Evolutionary conservation across 257 asterid genomes (phyloP).

Genomic region (Rauvolfia tetraphylla): DNA sequence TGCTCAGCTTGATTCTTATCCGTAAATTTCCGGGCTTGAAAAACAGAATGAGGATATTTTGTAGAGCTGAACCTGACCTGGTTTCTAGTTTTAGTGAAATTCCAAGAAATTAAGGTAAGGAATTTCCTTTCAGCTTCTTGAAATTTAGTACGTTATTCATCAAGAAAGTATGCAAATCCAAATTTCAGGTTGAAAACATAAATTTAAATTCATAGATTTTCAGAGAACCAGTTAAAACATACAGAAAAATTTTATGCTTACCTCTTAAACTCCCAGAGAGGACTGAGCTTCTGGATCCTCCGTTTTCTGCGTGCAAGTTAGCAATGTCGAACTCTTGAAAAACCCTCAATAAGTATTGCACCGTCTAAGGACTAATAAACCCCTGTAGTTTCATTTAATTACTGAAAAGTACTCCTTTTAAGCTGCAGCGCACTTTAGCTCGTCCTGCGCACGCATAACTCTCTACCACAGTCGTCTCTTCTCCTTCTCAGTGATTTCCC

Average conservation of each 20-base stretch:
- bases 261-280: neutral
- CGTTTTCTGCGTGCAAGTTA: neutral
- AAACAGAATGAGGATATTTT: no score
- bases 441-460: neutral
- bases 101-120: neutral
- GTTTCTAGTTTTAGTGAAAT: neutral
- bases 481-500: neutral
- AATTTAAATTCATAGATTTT: neutral
- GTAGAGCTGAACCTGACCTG: neutral
- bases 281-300: neutral
- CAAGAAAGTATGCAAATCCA: neutral
- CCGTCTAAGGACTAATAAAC: constrained; percentile 5
- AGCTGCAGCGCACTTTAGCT: neutral
- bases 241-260: neutral
- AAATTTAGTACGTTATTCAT: neutral
- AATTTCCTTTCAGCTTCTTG: neutral
- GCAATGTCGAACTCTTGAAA: neutral
- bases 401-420: neutral
- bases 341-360: neutral
- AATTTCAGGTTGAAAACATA: neutral
- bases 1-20: no score
- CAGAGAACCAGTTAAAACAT: neutral
- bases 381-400: neutral
- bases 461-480: neutral
- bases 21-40: no score